A percentile compares a stretch with the other conserved stretches of the same genome.
Conservation (phyloP, 352 stramenopile genomes). For the Phytophthora nicotianae region DNA sequence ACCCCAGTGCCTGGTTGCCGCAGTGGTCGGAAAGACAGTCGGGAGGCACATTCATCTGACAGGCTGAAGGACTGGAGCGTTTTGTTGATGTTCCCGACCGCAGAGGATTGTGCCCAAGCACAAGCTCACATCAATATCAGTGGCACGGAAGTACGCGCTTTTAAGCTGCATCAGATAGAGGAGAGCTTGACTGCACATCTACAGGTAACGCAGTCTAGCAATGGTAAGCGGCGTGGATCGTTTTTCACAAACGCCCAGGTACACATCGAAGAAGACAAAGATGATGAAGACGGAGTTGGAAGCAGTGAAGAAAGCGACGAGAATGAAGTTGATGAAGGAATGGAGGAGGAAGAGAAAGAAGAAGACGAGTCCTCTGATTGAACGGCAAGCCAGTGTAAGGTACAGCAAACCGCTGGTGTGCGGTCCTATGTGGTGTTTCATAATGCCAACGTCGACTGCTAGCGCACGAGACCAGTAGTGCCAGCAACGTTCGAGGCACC, state of each 20-base stretch:
- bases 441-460: conserved; percentile 6
- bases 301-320: conserved; percentile 11
- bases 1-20: conserved; percentile 63
- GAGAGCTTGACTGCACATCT: conserved; percentile 68
- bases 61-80: conserved; percentile 57
- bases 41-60: conserved; percentile 27
- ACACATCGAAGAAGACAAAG: conserved; percentile 14
- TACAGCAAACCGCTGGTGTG: conserved; percentile 1
- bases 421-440: neutral
- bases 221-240: conserved; percentile 29
- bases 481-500: neutral
- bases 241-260: conserved; percentile 29
- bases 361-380: conserved; percentile 23
- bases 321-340: conserved; percentile 2
- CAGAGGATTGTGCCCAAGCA: conserved; percentile 67
- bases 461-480: conserved; percentile 6
- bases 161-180: conserved; percentile 82
- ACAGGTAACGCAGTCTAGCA: conserved; percentile 58
- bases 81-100: conserved; percentile 63
- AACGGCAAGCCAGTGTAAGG: conserved; percentile 28
- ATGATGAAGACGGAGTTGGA: conserved; percentile 8
- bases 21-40: conserved; percentile 50
- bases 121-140: conserved; percentile 77
- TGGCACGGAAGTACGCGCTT: conserved; percentile 75
- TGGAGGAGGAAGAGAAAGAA: conserved; percentile 7